A percentile compares a stretch with the other conserved stretches of the same genome.
These are phyloP conservation scores for Hortaea sp. DNA, from an alignment of 2,329 filamentous ascomycete genomes.

Conservation along the genomic window DNA sequence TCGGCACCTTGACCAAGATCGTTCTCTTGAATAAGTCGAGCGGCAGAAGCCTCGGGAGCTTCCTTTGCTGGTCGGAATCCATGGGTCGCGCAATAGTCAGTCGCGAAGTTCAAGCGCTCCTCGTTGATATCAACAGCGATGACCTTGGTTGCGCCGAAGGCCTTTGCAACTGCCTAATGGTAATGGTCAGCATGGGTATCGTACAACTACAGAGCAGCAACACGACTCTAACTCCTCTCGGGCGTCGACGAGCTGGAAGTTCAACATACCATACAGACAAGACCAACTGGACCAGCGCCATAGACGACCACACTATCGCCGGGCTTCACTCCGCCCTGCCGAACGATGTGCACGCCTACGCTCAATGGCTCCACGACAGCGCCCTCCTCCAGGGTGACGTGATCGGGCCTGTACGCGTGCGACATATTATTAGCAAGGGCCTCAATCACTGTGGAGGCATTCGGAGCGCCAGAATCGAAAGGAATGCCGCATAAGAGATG, in stretches of 20 bases:
- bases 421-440: too few relatives aligned
- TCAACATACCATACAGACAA: constrained; percentile 39
- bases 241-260: too few relatives aligned
- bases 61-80: constrained; percentile 1
- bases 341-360: constrained; percentile 37
- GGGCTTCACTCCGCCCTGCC: constrained; percentile 27
- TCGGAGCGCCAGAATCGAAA: too few relatives aligned
- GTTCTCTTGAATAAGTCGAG: constrained; percentile 15
- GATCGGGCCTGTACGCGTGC: constrained; percentile 4
- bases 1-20: constrained; percentile 49
- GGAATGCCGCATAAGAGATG: too few relatives aligned
- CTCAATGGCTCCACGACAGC: constrained; percentile 25
- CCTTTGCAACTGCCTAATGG: constrained; percentile 33
- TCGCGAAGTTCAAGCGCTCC: constrained; percentile 45
- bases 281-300: constrained; percentile 52
- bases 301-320: constrained; percentile 39
- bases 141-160: constrained; percentile 45
- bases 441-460: too few relatives aligned
- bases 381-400: constrained; percentile 40
- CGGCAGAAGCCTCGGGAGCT: background rate
- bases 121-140: constrained; percentile 51
- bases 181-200: too few relatives aligned
- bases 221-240: too few relatives aligned
- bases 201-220: too few relatives aligned
- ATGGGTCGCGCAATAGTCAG: constrained; percentile 33